Evolutionary conservation across 495 filamentous ascomycete genomes (phyloP).

Genomic region (Hyaloscypha variabilis): DNA sequence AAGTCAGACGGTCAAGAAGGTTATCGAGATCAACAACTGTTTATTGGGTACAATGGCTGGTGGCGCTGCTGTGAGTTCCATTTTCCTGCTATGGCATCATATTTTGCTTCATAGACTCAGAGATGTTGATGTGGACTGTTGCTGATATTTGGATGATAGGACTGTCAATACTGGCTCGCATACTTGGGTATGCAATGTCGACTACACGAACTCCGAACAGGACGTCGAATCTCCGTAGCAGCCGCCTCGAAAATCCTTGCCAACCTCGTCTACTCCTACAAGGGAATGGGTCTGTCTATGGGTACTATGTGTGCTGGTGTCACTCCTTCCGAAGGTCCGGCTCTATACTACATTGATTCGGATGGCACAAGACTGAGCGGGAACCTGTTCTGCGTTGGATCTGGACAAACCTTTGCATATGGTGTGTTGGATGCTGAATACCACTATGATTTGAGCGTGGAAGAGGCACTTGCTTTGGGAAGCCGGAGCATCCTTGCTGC

Average conservation of each 20-base stretch:
- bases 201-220: constrained; percentile 97
- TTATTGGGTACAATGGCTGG: constrained; percentile 98
- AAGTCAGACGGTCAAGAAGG: constrained; percentile 99
- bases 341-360: constrained; percentile 98
- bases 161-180: constrained; percentile 99
- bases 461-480: constrained; percentile 89
- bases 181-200: constrained; percentile 99
- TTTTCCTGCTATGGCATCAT: background rate
- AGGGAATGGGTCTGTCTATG: constrained; percentile 97
- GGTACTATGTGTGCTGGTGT: constrained; percentile 99
- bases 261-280: constrained; percentile 97
- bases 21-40: constrained; percentile 90
- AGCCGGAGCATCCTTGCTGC: constrained; percentile 92
- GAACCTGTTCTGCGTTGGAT: constrained; percentile 97
- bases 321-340: constrained; percentile 92
- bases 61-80: constrained; percentile 78
- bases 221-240: constrained; percentile 95
- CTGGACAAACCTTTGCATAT: constrained; percentile 97
- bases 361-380: constrained; percentile 92
- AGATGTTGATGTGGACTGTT: background rate
- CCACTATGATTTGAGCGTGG: constrained; percentile 77
- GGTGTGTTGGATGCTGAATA: constrained; percentile 97
- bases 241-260: constrained; percentile 98
- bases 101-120: background rate
- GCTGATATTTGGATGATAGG: constrained; percentile 48